Percentiles rank a stretch among this genome's conserved stretches.
Conservation (phyloP, 2,329 filamentous ascomycete genomes). For the Penicillium corylophilum region DNA sequence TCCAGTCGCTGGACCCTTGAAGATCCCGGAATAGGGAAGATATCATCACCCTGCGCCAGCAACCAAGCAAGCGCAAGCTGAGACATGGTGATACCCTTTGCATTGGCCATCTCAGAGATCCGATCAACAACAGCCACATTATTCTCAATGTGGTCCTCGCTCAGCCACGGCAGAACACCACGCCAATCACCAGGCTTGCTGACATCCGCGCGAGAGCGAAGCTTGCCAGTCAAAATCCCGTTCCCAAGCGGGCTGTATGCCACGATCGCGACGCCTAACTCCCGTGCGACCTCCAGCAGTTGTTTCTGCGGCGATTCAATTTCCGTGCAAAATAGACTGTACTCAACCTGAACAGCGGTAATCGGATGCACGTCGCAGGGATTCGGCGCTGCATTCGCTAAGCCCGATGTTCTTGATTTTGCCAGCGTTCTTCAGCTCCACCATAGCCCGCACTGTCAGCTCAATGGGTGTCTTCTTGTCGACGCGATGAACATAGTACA, state of each 20-base stretch:
- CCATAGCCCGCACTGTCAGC: constrained; percentile 45
- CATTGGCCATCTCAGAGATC: constrained; percentile 50
- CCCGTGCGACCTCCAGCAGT: constrained; percentile 28
- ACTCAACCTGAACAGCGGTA: constrained; percentile 55
- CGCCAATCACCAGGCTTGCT: constrained; percentile 48
- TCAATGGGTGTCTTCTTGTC: constrained; percentile 41
- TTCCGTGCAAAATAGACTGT: constrained; percentile 50
- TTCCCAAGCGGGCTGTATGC: constrained; percentile 45
- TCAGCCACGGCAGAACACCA: constrained; percentile 49
- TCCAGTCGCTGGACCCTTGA: constrained; percentile 47
- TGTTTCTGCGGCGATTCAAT: constrained; percentile 43
- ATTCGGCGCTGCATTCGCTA: constrained; percentile 49
- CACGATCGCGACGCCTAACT: constrained; percentile 42
- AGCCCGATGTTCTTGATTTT: constrained; percentile 57
- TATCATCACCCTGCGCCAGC: constrained; percentile 58
- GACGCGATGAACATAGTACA: constrained; percentile 49
- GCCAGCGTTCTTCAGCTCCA: constrained; percentile 49
- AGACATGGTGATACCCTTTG: constrained; percentile 55
- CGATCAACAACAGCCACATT: constrained; percentile 56
- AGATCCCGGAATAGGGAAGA: constrained; percentile 61
- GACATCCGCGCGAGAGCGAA: constrained; percentile 42
- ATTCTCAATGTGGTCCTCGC: constrained; percentile 54
- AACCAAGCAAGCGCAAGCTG: constrained; percentile 66
- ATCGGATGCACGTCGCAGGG: constrained; percentile 54
- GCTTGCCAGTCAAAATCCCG: constrained; percentile 45